Evolutionary conservation across 164 flowering plant species (phyloP), one percentile per base, ranked within the genome.

Genomic region (Litsea cubeba): DNA sequence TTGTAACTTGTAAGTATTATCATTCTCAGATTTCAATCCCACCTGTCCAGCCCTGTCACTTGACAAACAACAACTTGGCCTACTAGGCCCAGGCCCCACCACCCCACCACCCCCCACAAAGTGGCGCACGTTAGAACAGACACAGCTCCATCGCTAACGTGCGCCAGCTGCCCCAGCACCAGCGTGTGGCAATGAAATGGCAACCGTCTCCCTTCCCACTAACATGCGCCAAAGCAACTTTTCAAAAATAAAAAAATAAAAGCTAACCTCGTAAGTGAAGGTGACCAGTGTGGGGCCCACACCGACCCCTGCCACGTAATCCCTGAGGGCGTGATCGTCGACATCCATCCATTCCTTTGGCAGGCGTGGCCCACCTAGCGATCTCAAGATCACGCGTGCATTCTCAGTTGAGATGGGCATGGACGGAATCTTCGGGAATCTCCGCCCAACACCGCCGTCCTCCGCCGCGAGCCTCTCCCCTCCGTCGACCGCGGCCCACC

Each of bases 361-460:
- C 77, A 82, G 70, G 67, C 60, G 35, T 22, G 78, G 76, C 63
- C 94, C 94, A 8, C 81, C 88, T 22, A 95, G 86, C 12, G 88
- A 77, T 76, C 77, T 64, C 80, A 95, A 25, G 32, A 95, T 85
- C 72, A 35, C 35, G 72, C 76, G 84, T 50, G 98, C 99, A 51
- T 79, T 82, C 72, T 82, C 81, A 28, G 69, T 72, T 17, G 99
- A 90, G 17, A 95, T 79, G 54, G 99, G 98, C 85, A 91, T 54
- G 3, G 99, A 95, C 15, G 95, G 97, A 67, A 95, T 86, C 64
- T 65, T 80, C 0, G 98, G 97, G 71, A 93, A 89, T 68, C 89
- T 83, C 62, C 70, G 65, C 50, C 12, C 64, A 62, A 88, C 95
- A 76, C 79, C 79, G n/a, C 46, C 64, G 25, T 89, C 92, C 49